Percentiles rank a stretch among this genome's conserved stretches.
These are phyloP conservation scores for Stygiomarasmius scandens DNA, from an alignment of 1,284 basidiomycete species.

Conservation along the genomic window DNA sequence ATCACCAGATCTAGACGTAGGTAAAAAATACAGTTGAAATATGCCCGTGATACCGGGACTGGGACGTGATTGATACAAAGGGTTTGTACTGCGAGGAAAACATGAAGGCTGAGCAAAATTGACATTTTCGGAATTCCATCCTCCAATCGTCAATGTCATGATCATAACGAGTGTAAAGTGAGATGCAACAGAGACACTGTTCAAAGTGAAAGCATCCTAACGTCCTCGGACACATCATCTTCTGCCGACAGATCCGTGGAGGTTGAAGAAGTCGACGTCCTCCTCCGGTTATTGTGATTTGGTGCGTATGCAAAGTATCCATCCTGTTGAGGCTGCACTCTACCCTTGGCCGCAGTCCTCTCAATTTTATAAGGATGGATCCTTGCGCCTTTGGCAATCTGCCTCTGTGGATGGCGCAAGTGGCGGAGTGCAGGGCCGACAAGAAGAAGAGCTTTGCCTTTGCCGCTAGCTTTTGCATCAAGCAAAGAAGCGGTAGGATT, in stretches of 20 bases:
- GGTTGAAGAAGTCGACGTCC: not conserved
- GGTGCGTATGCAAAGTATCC: not conserved
- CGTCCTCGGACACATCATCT: not conserved
- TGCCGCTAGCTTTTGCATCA: slow-evolving; percentile 12
- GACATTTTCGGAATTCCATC: too few relatives aligned
- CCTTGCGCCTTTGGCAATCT: slow-evolving; percentile 46
- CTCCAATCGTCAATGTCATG: not conserved
- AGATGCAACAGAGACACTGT: not conserved
- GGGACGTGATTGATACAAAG: not conserved
- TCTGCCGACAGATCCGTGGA: not conserved
- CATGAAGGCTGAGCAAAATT: too few relatives aligned
- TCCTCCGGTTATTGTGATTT: not conserved
- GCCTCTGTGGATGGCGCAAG: slow-evolving; percentile 41
- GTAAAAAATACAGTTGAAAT: not conserved
- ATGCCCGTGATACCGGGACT: not conserved
- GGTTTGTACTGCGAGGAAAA: not conserved
- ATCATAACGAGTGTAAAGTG: not conserved
- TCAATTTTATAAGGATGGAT: slow-evolving; percentile 57
- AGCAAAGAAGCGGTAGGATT: not conserved
- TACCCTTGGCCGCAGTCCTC: slow-evolving; percentile 9
- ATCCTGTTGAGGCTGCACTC: not conserved
- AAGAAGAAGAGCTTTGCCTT: slow-evolving; percentile 40
- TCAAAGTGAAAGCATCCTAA: not conserved
- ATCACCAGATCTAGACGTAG: not conserved
- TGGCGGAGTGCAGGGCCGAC: slow-evolving; percentile 46